A percentile compares a stretch with the other conserved stretches of the same genome.
phyloP scores from a whole-genome alignment of 495 filamentous ascomycete genomes.

The Bombardia bombarda region DNA sequence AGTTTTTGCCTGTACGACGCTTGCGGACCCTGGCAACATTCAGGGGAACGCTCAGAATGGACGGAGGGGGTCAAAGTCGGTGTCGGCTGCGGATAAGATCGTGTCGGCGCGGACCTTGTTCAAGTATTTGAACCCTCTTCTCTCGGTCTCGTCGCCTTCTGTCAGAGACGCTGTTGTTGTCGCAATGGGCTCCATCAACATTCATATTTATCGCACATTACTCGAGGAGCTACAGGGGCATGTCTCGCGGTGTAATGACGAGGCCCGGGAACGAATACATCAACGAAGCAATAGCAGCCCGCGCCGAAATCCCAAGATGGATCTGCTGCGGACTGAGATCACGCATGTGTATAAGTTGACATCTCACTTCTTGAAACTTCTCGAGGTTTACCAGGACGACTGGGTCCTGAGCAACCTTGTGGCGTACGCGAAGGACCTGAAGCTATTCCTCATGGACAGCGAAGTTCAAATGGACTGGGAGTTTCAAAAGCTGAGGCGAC shows the following conservation, averaged over 20 bases:
- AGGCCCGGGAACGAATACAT: conserved; percentile 81
- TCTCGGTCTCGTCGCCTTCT: conserved; percentile 64
- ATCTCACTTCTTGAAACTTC: conserved; percentile 76
- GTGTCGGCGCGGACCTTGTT: conserved; percentile 83
- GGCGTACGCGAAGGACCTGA: conserved; percentile 83
- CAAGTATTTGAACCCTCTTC: conserved; percentile 77
- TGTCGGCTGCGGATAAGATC: conserved; percentile 69
- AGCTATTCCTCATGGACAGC: conserved; percentile 85
- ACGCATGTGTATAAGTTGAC: conserved; percentile 93
- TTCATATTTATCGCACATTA: conserved; percentile 87
- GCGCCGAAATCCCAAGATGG: conserved; percentile 67
- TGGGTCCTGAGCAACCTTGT: conserved; percentile 89
- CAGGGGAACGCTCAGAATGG: conserved; percentile 63
- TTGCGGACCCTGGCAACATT: conserved; percentile 72
- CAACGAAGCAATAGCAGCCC: conserved; percentile 70
- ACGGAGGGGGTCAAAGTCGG: conserved; percentile 73
- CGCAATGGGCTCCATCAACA: conserved; percentile 89
- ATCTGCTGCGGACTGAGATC: conserved; percentile 84
- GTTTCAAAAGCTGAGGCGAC: conserved; percentile 82
- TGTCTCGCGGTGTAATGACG: conserved; percentile 71
- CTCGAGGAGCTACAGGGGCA: conserved; percentile 84
- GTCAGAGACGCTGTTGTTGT: conserved; percentile 87
- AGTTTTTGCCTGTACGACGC: conserved; percentile 91
- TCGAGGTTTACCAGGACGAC: conserved; percentile 77
- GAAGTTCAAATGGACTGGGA: conserved; percentile 96